Evolutionary conservation across 495 filamentous ascomycete genomes (phyloP), one percentile per base, ranked within the genome.

Genomic region (Hypomontagnella submonticulosa): DNA sequence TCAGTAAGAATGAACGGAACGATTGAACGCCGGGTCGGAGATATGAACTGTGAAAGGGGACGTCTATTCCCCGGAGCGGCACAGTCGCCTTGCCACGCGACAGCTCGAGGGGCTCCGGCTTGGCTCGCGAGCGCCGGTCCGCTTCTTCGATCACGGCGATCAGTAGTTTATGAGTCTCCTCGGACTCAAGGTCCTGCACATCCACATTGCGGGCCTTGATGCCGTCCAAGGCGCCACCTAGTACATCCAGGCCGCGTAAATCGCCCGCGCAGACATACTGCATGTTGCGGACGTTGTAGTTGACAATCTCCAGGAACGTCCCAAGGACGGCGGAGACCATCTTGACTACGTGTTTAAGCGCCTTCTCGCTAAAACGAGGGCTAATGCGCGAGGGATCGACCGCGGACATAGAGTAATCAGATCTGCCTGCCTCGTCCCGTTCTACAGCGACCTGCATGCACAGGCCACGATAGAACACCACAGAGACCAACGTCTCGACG

Each of bases 371-470:
- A 84, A 96, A 94, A 27, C 87, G 93, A 75, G 91, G 90, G 50
- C 87, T 89, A 70, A 95, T 89, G 59, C 92, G 84, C 72, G 89
- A 91, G 11, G 92, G 92, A 73, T 96, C 95, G 77, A 95, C 90
- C 33, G 92, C 92, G 70, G 88, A 91, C 92, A 96, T 96, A 20
- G 86, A 88, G 79, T 94, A 96, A 76, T 92, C 92, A 18, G 89
- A 92, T 40, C 92, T 87, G 41, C 92, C 92, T 57, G 84, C 77
- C 57, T 85, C 89, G 75, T 96, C 92, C 73, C 92, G 90, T 71
- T 95, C 92, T 66, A 96, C 92, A 33, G 92, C 92, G 48, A 96
- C 91, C 76, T 96, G 92, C 92, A 96, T 96, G 44, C 92, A 95
- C 61, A 96, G 80, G 71, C 92, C 92, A 71, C 92, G 89, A 79